These are phyloP conservation scores for Elaeis oleifera DNA, from an alignment of 202 grass and related monocot species.

Conservation along the genomic window DNA sequence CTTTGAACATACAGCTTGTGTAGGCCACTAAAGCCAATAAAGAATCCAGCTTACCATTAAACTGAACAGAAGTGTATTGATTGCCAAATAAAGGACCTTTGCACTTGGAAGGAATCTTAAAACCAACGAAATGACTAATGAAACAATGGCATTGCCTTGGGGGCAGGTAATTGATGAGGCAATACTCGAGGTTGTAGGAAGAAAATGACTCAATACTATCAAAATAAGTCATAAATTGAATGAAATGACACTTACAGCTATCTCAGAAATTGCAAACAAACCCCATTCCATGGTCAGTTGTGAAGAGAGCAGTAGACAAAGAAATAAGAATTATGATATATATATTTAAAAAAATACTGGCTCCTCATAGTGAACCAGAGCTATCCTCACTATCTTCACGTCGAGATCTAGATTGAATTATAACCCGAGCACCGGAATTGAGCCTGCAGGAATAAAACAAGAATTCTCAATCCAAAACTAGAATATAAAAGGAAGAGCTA, in stretches of 20 bases:
- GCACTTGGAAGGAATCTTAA: no score
- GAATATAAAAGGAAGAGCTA: constrained; percentile 1
- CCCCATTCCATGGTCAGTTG: constrained; percentile 5
- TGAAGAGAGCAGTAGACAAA: constrained; percentile 19
- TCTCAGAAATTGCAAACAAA: no score
- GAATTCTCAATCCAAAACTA: constrained; percentile 23
- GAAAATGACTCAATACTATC: constrained; percentile 23
- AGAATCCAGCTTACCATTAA: no score
- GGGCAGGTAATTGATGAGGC: constrained; percentile 9
- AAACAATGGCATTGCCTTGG: background rate
- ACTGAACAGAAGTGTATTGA: no score
- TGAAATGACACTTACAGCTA: constrained; percentile 7
- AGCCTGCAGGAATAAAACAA: constrained; percentile 55
- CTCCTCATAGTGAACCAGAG: constrained; percentile 58
- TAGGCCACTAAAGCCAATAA: no score
- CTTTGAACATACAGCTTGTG: no score
- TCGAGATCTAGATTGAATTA: constrained; percentile 69
- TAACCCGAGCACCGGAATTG: constrained; percentile 93
- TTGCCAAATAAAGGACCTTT: no score
- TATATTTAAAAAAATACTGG: constrained; percentile 21
- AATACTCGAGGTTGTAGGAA: constrained; percentile 25
- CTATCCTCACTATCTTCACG: constrained; percentile 69
- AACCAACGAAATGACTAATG: no score
- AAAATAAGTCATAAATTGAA: constrained; percentile 36
- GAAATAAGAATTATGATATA: constrained; percentile 19